Evolutionary conservation across 208 protist species (phyloP).

Genomic region (Acanthamoeba sp.): DNA sequence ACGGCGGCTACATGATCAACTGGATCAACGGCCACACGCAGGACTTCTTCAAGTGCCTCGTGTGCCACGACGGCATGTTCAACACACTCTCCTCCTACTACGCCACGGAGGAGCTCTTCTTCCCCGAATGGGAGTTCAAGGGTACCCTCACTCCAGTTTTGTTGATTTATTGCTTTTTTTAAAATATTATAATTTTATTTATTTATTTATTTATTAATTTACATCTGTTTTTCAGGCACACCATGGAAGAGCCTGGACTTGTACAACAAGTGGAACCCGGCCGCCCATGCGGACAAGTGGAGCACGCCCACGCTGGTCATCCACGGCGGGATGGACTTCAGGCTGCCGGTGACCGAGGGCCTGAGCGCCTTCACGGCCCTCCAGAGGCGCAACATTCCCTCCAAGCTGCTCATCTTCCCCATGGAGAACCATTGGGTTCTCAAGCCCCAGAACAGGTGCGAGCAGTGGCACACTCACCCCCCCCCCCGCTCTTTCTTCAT

Average conservation of each 20-base stretch:
- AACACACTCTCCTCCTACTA: constrained; percentile 63
- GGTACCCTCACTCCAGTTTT: neutral
- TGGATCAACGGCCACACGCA: constrained; percentile 78
- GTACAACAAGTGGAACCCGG: constrained; percentile 74
- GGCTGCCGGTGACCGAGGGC: constrained; percentile 75
- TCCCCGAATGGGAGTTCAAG: constrained; percentile 71
- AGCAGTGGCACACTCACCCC: neutral
- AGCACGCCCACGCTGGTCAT: constrained; percentile 79
- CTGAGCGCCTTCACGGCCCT: constrained; percentile 76
- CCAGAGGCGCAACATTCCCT: constrained; percentile 77
- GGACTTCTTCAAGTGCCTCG: constrained; percentile 76
- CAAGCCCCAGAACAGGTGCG: constrained; percentile 77
- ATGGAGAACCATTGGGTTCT: constrained; percentile 82
- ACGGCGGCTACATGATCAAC: constrained; percentile 80
- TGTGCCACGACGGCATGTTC: constrained; percentile 80
- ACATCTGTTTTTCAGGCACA: neutral
- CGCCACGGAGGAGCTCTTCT: constrained; percentile 78
- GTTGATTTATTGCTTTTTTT: too few species aligned
- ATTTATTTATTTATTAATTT: neutral
- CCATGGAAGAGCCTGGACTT: constrained; percentile 35
- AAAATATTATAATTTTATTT: too few species aligned
- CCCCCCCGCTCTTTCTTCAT: neutral
- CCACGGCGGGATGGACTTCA: constrained; percentile 76
- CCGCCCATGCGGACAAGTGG: constrained; percentile 60
- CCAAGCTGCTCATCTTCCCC: constrained; percentile 78